These are phyloP conservation scores for Linum tenue DNA, from an alignment of 345 rosid species.

Conservation along the genomic window DNA sequence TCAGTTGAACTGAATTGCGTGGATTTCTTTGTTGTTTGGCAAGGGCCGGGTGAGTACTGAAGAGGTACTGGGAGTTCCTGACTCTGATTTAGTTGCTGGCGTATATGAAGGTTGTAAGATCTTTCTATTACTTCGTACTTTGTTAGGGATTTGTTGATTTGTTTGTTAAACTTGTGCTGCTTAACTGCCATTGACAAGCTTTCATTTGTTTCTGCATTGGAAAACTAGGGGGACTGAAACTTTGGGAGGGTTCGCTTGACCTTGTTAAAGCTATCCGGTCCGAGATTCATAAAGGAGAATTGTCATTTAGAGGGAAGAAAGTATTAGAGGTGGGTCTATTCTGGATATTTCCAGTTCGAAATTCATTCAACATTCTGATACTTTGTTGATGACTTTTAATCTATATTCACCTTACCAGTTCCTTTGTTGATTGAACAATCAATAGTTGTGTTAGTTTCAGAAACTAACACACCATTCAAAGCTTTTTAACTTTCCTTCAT, in stretches of 20 bases:
- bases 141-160: neutral
- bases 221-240: constrained; percentile 74
- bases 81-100: constrained; percentile 89
- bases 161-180: neutral
- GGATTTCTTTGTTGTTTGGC: constrained; percentile 3
- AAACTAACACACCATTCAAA: no score
- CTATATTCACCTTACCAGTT: no score
- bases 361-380: neutral
- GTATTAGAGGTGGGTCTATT: constrained; percentile 66
- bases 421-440: neutral
- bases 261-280: constrained; percentile 66
- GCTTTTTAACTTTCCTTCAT: neutral
- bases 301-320: constrained; percentile 53
- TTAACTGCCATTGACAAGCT: neutral
- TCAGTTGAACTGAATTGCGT: neutral
- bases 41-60: constrained; percentile 85
- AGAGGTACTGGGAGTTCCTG: constrained; percentile 74
- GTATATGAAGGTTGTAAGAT: constrained; percentile 65
- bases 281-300: constrained; percentile 37
- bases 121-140: neutral
- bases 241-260: constrained; percentile 96
- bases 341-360: neutral
- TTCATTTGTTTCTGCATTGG: neutral
- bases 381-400: neutral
- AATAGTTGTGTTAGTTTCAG: no score